Evolutionary conservation across 2,329 filamentous ascomycete species (phyloP), one percentile per base, ranked within the genome.

Genomic region (Ceratocystis diversiconidia): DNA sequence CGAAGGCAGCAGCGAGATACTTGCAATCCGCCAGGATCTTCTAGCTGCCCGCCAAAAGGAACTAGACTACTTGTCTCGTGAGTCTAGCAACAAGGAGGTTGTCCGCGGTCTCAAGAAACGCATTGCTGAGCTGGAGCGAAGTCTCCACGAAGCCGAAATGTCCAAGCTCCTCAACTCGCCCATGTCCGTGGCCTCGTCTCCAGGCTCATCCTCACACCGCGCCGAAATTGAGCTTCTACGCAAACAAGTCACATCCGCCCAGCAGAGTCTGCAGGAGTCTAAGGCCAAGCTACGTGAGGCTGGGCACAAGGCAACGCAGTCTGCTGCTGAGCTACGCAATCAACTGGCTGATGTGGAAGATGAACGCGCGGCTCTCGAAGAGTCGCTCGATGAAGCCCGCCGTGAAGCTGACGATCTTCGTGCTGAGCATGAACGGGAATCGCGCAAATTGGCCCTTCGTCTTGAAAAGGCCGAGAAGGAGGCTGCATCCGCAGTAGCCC

Each of bases 41-140:
- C 79, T 82, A 1, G 79, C 80, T 41, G 81, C 85, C 3, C 81
- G 85, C n/a, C 80, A 84, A 71, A 86, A 84, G 69, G 87, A 90
- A 69, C 79, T 82, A 17, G 80, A 84, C 19, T 80, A 85, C 63
- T 74, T 86, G 36, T 82, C 88, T 70, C 83, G 84, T n/a, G 87
- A 89, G 71, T 76, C 80, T 8, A 74, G 81, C 5, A 82, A 87
- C 69, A 87, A 85, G 69, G 82, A 86, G 36, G 75, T 78, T 1
- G 78, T 87, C 67, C 85, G 85, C 67, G 76, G 78, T 22, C 80
- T 88, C 66, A 88, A 87, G 72, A 79, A 81, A 61, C 82, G 86
- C 66, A 80, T 90, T 61, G 77, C 80, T 1, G 83, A 88, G 44
- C 79, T 90, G 17, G 87, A 90, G 72, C 81, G 81, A 50, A 82